Percentiles rank a stretch among this genome's conserved stretches.
These are phyloP conservation scores for Boletus tomentosulus DNA, from an alignment of 768 basidiomycete genomes.

Conservation along the genomic window DNA sequence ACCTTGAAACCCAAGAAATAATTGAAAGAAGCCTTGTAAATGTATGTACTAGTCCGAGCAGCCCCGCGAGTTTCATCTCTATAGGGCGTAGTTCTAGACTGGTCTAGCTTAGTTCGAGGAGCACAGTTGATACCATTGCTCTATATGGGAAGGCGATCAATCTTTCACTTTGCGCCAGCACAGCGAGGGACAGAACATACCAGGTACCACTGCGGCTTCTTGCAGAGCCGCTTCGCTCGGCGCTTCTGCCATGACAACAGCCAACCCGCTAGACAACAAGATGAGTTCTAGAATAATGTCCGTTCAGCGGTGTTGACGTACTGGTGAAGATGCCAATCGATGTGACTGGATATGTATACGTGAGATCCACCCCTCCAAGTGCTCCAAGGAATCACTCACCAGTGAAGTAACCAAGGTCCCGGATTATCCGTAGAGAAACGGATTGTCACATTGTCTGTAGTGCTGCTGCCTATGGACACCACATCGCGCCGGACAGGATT, in stretches of 20 bases:
- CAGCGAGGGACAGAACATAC: background rate
- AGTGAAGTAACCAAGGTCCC: conserved; percentile 52
- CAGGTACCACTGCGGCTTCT: background rate
- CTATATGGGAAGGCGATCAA: background rate
- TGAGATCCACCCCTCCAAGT: background rate
- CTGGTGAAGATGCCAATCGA: conserved; percentile 18
- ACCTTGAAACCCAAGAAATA: too few species aligned
- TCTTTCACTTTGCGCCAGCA: background rate
- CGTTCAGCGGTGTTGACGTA: background rate
- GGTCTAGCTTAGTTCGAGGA: background rate
- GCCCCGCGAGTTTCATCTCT: too few species aligned
- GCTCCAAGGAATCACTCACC: conserved; percentile 6
- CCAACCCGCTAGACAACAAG: conserved; percentile 10
- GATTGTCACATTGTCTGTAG: conserved; percentile 44
- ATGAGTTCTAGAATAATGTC: background rate
- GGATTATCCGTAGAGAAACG: conserved; percentile 61
- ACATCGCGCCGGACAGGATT: conserved; percentile 33
- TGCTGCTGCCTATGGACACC: conserved; percentile 12
- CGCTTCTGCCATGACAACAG: conserved; percentile 17
- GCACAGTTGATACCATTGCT: background rate
- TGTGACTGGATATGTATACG: conserved; percentile 6
- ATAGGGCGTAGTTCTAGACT: too few species aligned
- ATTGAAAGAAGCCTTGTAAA: too few species aligned
- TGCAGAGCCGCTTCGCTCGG: conserved; percentile 1
- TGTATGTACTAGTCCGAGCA: too few species aligned